These are phyloP conservation scores for Eucalyptus grandis DNA, from an alignment of 345 rosid genomes.

Conservation along the genomic window DNA sequence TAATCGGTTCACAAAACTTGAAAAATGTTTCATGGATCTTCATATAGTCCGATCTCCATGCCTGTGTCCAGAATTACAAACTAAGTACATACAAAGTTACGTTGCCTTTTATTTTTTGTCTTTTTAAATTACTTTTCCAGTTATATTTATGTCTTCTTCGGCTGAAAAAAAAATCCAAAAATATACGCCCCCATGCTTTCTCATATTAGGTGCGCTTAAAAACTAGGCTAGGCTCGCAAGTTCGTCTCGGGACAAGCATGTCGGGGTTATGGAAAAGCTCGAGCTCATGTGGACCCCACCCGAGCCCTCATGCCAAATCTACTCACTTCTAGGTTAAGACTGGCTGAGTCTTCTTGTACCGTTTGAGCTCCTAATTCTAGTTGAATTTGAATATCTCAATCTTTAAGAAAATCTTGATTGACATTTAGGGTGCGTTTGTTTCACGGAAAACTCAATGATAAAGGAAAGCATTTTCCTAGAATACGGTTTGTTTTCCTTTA, in stretches of 20 bases:
- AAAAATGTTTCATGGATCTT: background rate
- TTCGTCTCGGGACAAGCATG: too few relatives aligned
- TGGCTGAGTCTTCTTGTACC: background rate
- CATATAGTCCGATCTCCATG: accelerated
- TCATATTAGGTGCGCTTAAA: background rate
- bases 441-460: too few relatives aligned
- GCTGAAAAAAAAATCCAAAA: background rate
- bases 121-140: background rate
- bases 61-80: background rate
- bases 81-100: background rate
- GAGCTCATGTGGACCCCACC: background rate
- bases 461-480: too few relatives aligned
- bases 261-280: background rate
- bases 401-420: background rate
- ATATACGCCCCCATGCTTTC: background rate
- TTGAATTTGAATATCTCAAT: background rate
- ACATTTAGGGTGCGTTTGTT: background rate
- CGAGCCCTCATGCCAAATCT: background rate
- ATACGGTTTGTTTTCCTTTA: too few relatives aligned
- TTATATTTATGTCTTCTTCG: background rate
- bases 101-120: too few relatives aligned
- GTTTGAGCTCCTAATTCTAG: background rate
- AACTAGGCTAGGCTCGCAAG: background rate
- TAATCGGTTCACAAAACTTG: background rate
- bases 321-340: background rate